A percentile compares a stretch with the other conserved stretches of the same genome.
Evolutionary conservation across 2,329 filamentous ascomycete species (phyloP).

Genomic region (Alternaria ventricosa): DNA sequence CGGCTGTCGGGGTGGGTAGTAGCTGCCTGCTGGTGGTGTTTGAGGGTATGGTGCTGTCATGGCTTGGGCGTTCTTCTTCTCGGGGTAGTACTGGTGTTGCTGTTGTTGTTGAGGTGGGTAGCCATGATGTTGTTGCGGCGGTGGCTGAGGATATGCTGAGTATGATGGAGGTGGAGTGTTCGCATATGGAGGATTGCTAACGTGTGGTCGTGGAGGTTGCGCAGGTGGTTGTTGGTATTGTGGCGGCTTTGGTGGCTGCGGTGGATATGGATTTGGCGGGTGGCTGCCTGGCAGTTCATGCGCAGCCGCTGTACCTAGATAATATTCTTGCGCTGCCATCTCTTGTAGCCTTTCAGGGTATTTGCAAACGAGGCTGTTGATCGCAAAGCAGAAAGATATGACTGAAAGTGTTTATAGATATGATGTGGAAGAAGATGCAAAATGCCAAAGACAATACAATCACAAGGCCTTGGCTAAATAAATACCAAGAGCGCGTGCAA

Average conservation of each 20-base stretch:
- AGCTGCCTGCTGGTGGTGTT: constrained; percentile 27
- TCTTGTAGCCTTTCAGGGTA: background rate
- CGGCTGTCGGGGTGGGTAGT: constrained; percentile 17
- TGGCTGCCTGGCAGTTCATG: constrained; percentile 29
- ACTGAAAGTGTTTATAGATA: background rate
- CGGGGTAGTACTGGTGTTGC: constrained; percentile 5
- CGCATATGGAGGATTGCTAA: constrained; percentile 14
- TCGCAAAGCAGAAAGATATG: background rate
- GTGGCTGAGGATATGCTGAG: constrained; percentile 25
- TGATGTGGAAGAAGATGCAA: constrained; percentile 2
- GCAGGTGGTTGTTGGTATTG: constrained; percentile 24
- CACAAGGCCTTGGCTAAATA: constrained; percentile 22
- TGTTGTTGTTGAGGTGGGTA: constrained; percentile 23
- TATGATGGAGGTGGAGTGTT: constrained; percentile 14
- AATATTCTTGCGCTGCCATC: constrained; percentile 47
- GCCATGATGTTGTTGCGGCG: constrained; percentile 28
- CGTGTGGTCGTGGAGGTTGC: constrained; percentile 17
- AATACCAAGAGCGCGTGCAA: constrained; percentile 30
- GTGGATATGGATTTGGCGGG: constrained; percentile 18
- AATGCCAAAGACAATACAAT: background rate
- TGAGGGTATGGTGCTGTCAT: constrained; percentile 21
- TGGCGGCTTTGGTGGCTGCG: constrained; percentile 17
- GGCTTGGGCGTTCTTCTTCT: constrained; percentile 9
- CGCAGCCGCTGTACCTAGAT: constrained; percentile 30
- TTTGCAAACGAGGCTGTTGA: background rate